Evolutionary conservation across 768 basidiomycete species (phyloP), one percentile per base, ranked within the genome.

Genomic region (Pleurotus pulmonarius): DNA sequence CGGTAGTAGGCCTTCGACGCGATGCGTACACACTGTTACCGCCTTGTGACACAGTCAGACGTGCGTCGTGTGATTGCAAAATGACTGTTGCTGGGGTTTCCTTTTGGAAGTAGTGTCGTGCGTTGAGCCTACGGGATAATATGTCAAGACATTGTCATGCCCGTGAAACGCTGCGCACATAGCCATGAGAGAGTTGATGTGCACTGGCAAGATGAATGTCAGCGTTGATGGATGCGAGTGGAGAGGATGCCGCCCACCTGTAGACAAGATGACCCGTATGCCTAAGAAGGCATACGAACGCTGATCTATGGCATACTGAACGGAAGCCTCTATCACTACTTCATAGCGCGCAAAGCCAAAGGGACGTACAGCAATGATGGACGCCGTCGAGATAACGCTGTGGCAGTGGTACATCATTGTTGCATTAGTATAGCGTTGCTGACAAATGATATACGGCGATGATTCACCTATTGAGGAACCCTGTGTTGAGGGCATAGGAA

Each of bases 181-280:
- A 38, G 16, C 51, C 51, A 53, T n/a, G 7, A 53, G 22, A 15
- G 51, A 53, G 38, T 53, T 53, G 39, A 53, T 53, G n/a, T 53
- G 51, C 18, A 53, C 51, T 53, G 29, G 29, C 9, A 34, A 51
- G 29, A 37, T 37, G 3, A n/a, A 16, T 16, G 25, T 16, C 22
- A 37, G 22, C 39, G 16, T 53, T 22, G 34, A 12, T 34, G 29
- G 29, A 15, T 25, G 46, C 16, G 15, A 5, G 24, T 7, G 6
- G 5, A 8, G 16, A 53, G 51, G 39, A 25, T n/a, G 6, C 12
- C 16, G 34, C 34, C 39, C 39, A 53, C 51, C 34, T 24, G 51
- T 53, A 24, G 51, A 53, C 3, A 53, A 9, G 9, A 53, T 53
- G 39, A 53, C 41, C 13, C 51, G 37, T n/a, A 53, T 53, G 18